Percentiles rank a stretch among this genome's conserved stretches.
Evolutionary conservation across 2,329 filamentous ascomycete species (phyloP).

Genomic region (Diplodia mutila): DNA sequence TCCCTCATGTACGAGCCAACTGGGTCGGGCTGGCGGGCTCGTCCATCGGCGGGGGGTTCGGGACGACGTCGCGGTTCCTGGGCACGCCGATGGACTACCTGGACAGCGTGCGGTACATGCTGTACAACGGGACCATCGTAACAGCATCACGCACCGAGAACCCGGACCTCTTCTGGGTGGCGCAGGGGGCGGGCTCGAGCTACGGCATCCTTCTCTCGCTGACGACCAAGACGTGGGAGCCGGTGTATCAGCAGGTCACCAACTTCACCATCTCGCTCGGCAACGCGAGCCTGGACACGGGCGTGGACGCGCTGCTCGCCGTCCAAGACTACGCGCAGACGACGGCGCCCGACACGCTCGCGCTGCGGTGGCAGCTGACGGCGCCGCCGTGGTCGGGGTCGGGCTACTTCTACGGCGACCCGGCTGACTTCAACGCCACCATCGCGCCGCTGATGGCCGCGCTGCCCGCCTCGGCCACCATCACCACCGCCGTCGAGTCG

Average conservation of each 20-base stretch:
- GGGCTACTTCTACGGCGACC: slow-evolving; percentile 31
- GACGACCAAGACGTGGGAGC: slow-evolving; percentile 30
- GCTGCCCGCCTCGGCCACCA: slow-evolving; percentile 27
- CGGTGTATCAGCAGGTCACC: slow-evolving; percentile 25
- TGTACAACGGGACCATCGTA: slow-evolving; percentile 11
- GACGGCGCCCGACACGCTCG: slow-evolving; percentile 30
- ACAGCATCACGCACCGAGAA: slow-evolving; percentile 26
- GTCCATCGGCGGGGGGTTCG: slow-evolving; percentile 30
- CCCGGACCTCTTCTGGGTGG: slow-evolving; percentile 10
- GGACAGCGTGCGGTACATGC: slow-evolving; percentile 27
- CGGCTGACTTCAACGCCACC: slow-evolving; percentile 28
- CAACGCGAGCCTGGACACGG: slow-evolving; percentile 26
- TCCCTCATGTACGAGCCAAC: slow-evolving; percentile 30
- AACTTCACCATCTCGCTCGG: slow-evolving; percentile 30
- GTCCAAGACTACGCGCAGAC: slow-evolving; percentile 30
- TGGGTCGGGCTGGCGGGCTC: slow-evolving; percentile 30
- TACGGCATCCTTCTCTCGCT: slow-evolving; percentile 30
- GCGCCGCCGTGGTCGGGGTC: slow-evolving; percentile 26
- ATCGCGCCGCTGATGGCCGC: slow-evolving; percentile 28
- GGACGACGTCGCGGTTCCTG: slow-evolving; percentile 30
- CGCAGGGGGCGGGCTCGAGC: slow-evolving; percentile 30
- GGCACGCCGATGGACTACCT: slow-evolving; percentile 31
- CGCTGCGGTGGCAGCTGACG: slow-evolving; percentile 30
- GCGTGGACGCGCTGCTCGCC: slow-evolving; percentile 22
- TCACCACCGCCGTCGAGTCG: slow-evolving; percentile 25